These are phyloP conservation scores for Kodamaea leandrae DNA, from an alignment of 805 yeast genomes.

Conservation along the genomic window DNA sequence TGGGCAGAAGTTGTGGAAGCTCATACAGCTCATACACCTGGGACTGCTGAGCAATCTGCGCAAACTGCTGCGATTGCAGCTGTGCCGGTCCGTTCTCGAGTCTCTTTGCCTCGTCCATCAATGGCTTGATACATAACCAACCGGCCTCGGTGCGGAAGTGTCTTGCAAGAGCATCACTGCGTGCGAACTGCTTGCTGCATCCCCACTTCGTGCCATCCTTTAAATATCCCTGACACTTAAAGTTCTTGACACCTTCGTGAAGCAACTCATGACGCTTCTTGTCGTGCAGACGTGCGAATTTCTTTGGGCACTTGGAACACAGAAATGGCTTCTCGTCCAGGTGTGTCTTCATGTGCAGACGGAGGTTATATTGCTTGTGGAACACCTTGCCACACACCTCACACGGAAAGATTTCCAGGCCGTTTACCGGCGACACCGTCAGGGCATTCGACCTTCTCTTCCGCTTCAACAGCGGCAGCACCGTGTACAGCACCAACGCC, in stretches of 20 bases:
- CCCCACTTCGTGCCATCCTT: constrained; percentile 71
- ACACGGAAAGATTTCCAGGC: constrained; percentile 32
- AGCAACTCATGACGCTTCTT: constrained; percentile 70
- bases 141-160: constrained; percentile 79
- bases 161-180: constrained; percentile 75
- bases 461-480: constrained; percentile 27
- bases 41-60: constrained; percentile 6
- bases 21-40: constrained; percentile 2
- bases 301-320: constrained; percentile 61
- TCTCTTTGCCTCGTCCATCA: constrained; percentile 56
- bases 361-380: constrained; percentile 49
- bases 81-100: constrained; percentile 16
- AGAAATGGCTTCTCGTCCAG: constrained; percentile 69
- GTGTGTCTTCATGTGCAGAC: constrained; percentile 51
- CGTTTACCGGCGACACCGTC: neutral
- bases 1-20: neutral
- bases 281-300: constrained; percentile 77
- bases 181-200: constrained; percentile 68
- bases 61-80: constrained; percentile 5
- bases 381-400: constrained; percentile 44
- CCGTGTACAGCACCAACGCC: constrained; percentile 34
- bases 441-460: constrained; percentile 12
- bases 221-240: constrained; percentile 61
- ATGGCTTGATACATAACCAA: constrained; percentile 61
- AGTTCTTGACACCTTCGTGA: constrained; percentile 72